Conservation (phyloP, 495 filamentous ascomycete genomes). For the Penicillium lividum region DNA sequence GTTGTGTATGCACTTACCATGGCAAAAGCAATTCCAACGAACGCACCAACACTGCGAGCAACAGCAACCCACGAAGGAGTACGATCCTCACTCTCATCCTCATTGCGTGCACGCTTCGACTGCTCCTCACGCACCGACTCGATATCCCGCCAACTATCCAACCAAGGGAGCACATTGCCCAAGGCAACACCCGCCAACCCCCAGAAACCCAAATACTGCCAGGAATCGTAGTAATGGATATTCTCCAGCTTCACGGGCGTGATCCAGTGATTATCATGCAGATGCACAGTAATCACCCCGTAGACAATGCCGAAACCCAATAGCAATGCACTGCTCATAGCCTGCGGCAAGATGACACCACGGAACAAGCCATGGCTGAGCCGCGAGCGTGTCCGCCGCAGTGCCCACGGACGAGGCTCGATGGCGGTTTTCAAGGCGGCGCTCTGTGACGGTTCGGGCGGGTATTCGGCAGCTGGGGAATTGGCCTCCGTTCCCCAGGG, state of each 20-base stretch:
- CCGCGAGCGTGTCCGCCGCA: slow-evolving; percentile 39
- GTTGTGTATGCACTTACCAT: slow-evolving; percentile 61
- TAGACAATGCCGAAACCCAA: slow-evolving; percentile 82
- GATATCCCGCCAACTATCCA: slow-evolving; percentile 67
- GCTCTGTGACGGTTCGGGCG: slow-evolving; percentile 27
- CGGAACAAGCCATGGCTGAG: slow-evolving; percentile 46
- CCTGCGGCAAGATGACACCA: slow-evolving; percentile 46
- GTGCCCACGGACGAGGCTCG: slow-evolving; percentile 31
- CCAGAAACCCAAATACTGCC: slow-evolving; percentile 77
- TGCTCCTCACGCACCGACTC: slow-evolving; percentile 22
- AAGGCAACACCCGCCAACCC: slow-evolving; percentile 73
- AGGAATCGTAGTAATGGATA: slow-evolving; percentile 57
- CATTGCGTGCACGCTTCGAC: slow-evolving; percentile 24
- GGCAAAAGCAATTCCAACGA: slow-evolving; percentile 94
- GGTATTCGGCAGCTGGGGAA: slow-evolving; percentile 48
- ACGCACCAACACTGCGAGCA: slow-evolving; percentile 85
- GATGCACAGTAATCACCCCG: slow-evolving; percentile 79
- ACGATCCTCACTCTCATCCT: slow-evolving; percentile 33
- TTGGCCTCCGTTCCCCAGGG: slow-evolving; percentile 75
- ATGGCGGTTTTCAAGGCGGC: slow-evolving; percentile 30
- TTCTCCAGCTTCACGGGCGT: slow-evolving; percentile 62
- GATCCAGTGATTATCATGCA: slow-evolving; percentile 70
- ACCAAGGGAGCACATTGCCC: slow-evolving; percentile 79
- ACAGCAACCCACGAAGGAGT: slow-evolving; percentile 75
- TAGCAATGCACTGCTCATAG: slow-evolving; percentile 62